Evolutionary conservation across 2,329 filamentous ascomycete species (phyloP), one percentile per base, ranked within the genome.

Genomic region (Xylariaceae sp.): DNA sequence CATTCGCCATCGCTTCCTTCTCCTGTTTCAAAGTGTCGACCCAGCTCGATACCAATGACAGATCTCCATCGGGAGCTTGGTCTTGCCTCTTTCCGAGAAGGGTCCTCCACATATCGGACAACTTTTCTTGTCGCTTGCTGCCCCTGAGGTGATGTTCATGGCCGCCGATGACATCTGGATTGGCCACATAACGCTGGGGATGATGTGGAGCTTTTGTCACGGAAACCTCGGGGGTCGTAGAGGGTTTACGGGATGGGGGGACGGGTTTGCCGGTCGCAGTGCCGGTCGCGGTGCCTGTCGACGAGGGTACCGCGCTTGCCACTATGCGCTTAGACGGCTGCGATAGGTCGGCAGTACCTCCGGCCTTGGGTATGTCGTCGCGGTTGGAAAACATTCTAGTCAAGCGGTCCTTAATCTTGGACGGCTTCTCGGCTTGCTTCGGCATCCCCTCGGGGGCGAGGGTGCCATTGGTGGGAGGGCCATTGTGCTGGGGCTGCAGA

Each of bases 11-110:
- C 50, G 74, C 79, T 45, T 94, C 89, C 63, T 89, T 89, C 64
- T 96, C 90, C 52, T 80, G 85, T 62, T 89, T 88, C 53, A 96
- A 75, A 48, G 94, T 90, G 63, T 96, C 91, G 42, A 96, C 90
- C 91, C 91, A 97, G 55, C 81, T 90, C 19, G 90, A 93, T 70
- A 97, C 93, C 42, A 98, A 76, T 7, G 91, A 97, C 34, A 97
- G 71, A 51, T 94, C 89, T 59, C 88, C 81, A 47, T 93, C 87
- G 19, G 83, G 74, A 16, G 72, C 69, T 13, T 79, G 75, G 48
- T 90, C 87, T 60, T 87, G 85, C 66, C 88, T 90, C 65, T 87
- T 89, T 50, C 88, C 89, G 39, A 97, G 76, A 54, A 96, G 78
- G 53, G 85, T 83, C 53, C 89, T 85, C 65, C 95, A 85, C 81